Conservation (phyloP, 345 rosid species). For the Eucalyptus cloeziana region DNA sequence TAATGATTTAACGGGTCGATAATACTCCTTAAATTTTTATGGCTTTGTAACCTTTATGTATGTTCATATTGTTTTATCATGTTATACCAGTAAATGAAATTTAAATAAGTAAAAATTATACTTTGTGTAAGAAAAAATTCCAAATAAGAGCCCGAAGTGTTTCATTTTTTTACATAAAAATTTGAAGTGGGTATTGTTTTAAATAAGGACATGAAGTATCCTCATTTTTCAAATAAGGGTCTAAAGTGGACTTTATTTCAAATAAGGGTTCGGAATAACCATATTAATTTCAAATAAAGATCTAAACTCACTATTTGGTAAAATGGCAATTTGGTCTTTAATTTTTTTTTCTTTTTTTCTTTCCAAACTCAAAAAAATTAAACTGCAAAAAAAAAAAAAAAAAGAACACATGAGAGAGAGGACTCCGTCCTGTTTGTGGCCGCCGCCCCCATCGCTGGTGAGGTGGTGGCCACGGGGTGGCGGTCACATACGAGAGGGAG, state of each 20-base stretch:
- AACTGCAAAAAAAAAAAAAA: too few species aligned
- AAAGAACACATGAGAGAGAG: rapidly evolving
- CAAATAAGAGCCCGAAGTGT: rapidly evolving
- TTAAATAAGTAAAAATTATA: neutral
- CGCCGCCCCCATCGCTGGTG: too few species aligned
- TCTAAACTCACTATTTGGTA: too few species aligned
- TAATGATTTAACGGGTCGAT: neutral
- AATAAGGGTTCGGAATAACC: rapidly evolving
- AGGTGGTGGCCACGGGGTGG: too few species aligned
- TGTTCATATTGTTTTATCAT: neutral
- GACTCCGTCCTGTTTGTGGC: too few species aligned
- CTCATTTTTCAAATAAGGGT: rapidly evolving
- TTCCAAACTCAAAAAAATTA: too few species aligned
- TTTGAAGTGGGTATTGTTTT: rapidly evolving
- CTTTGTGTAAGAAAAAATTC: rapidly evolving
- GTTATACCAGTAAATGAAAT: neutral
- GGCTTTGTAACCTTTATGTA: neutral
- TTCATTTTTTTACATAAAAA: rapidly evolving
- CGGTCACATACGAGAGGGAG: rapidly evolving
- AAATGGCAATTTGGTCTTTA: too few species aligned
- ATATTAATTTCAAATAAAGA: too few species aligned
- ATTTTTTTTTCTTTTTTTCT: too few species aligned
- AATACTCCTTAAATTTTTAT: neutral
- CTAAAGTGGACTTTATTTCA: rapidly evolving
- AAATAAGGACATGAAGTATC: rapidly evolving